Conservation (phyloP, 371 early-diverging fungal species). For the Blastocladiella emersonii region DNA sequence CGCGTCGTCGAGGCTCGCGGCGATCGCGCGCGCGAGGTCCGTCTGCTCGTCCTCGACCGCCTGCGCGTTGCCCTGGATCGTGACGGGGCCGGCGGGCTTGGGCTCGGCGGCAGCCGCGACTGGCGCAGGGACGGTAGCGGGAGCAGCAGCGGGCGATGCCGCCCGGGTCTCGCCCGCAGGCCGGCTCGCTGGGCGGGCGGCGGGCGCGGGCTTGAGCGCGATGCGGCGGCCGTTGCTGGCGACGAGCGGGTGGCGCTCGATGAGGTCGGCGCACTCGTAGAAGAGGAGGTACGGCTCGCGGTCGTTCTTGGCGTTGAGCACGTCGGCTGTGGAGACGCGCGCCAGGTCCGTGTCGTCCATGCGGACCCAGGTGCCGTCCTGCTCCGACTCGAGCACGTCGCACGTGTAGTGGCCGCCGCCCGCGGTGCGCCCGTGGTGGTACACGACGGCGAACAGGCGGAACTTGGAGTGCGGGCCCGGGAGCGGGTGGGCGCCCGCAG, state of each 20-base stretch:
- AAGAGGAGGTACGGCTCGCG: conserved; percentile 44
- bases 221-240: too few relatives aligned
- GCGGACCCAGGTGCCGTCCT: conserved; percentile 69
- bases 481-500: background rate
- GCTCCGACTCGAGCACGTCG: conserved; percentile 48
- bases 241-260: background rate
- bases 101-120: too few relatives aligned
- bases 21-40: too few relatives aligned
- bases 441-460: conserved; percentile 51
- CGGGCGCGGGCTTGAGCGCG: too few relatives aligned
- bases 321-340: conserved; percentile 47
- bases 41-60: too few relatives aligned
- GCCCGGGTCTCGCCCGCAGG: too few relatives aligned
- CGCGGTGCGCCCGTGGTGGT: conserved; percentile 84
- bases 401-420: conserved; percentile 96
- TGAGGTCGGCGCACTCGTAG: conserved; percentile 13
- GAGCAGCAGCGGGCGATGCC: too few relatives aligned
- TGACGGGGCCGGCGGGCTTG: too few relatives aligned
- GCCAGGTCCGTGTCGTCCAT: conserved; percentile 77
- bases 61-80: too few relatives aligned
- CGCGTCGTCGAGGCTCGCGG: too few relatives aligned
- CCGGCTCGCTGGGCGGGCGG: too few relatives aligned
- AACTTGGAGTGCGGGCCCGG: background rate
- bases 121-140: too few relatives aligned
- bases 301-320: conserved; percentile 26